Evolutionary conservation across 805 yeast genomes (phyloP), one percentile per base, ranked within the genome.

Genomic region (Candida gorgasii): DNA sequence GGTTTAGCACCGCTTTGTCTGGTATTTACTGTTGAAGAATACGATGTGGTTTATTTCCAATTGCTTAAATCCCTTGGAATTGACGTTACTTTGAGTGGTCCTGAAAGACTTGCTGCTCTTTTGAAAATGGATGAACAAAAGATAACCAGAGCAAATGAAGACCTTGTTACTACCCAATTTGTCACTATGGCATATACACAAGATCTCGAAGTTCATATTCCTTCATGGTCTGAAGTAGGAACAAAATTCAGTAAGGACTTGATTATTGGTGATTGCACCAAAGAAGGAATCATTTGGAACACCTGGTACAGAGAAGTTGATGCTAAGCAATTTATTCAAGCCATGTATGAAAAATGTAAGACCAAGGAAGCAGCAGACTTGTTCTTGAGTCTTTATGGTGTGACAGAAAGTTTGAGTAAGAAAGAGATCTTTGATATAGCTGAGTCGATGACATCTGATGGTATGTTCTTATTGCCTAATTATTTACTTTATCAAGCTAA

Each of bases 1-100:
- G 52, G 52, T 12, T 37, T 45, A 17, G 20, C 45, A 2, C 46
- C 48, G 4, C 32, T 48, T n/a, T 48, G 52, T 31, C 48, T 48
- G 8, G 39, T 48, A 11, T 42, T 40, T 22, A 29, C 48, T 7
- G n/a, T 46, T n/a, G 42, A 46, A 23, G 44, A 44, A 34, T 44
- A 44, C 19, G 48, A 48, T 37, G 41, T 24, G 23, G 41, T 48
- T 11, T 48, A 48, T 29, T 42, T 40, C 41, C 38, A 42, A 36
- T 36, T 48, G 16, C 43, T 46, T 12, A 27, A 44, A 17, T 33
- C 34, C 27, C 39, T 48, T 3, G 52, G 52, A 1, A 44, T 46
- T 22, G 49, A 45, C 24, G 30, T 30, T 17, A 17, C 15, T n/a
- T 30, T 13, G 33, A 7, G 8, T 8, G 28, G 18, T 15, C 40